A percentile compares a stretch with the other conserved stretches of the same genome.
Evolutionary conservation across 2,329 filamentous ascomycete species (phyloP).

Genomic region (Colletotrichum tamarilloi): DNA sequence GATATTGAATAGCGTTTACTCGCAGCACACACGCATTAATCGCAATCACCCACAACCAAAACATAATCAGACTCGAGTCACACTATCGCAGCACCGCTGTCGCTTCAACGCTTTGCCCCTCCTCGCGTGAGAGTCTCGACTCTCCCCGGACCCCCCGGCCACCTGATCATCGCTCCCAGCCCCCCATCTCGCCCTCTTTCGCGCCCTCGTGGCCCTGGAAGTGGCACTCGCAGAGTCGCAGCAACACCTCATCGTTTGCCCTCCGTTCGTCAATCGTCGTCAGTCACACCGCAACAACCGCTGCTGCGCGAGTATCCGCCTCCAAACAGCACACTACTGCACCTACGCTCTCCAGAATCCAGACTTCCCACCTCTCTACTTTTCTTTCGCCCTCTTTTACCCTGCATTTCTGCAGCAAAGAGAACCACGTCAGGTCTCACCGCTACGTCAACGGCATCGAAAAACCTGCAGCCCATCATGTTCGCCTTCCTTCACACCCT

Average conservation of each 20-base stretch:
- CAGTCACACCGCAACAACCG: conserved; percentile 14
- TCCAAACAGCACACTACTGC: conserved; percentile 8
- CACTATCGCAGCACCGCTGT: neutral
- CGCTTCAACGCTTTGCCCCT: neutral
- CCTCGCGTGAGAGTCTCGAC: neutral
- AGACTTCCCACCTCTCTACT: neutral
- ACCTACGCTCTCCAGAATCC: neutral
- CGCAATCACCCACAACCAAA: neutral
- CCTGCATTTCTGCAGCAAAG: neutral
- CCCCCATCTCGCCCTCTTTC: neutral
- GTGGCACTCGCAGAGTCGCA: neutral
- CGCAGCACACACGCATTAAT: neutral
- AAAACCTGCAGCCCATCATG: conserved; percentile 11
- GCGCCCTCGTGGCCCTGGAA: conserved; percentile 4
- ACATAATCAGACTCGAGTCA: neutral
- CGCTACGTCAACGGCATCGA: neutral
- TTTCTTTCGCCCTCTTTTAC: neutral
- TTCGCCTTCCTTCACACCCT: conserved; percentile 16
- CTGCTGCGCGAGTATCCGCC: conserved; percentile 12
- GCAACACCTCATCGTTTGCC: neutral
- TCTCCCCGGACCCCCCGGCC: neutral
- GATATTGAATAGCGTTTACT: neutral
- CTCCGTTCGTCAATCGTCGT: neutral
- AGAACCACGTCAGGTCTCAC: neutral
- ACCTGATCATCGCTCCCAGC: neutral